phyloP scores from a whole-genome alignment of 352 stramenopile species.

The Phytophthora cactorum region DNA sequence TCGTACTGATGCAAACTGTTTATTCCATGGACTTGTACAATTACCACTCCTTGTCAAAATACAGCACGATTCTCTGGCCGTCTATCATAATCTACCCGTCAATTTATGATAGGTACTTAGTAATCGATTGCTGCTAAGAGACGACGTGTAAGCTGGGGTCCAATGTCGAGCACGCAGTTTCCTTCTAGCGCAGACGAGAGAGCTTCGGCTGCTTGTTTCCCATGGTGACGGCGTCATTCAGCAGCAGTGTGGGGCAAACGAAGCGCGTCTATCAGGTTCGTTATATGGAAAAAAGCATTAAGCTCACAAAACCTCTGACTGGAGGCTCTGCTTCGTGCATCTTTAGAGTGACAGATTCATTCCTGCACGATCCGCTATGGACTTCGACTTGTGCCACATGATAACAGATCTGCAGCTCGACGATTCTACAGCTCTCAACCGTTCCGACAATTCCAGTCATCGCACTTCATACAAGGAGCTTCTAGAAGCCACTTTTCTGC shows the following conservation, averaged over 20 bases:
- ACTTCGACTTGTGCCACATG: constrained; percentile 16
- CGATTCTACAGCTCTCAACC: background rate
- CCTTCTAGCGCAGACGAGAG: no score
- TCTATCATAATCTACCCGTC: no score
- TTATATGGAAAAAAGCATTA: background rate
- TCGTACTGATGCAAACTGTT: no score
- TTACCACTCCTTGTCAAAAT: no score
- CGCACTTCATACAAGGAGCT: constrained; percentile 7
- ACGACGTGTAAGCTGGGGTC: background rate
- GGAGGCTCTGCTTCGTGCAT: background rate
- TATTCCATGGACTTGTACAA: no score
- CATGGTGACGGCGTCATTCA: no score
- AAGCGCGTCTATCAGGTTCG: constrained; percentile 3
- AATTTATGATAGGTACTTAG: background rate
- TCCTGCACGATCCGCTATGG: constrained; percentile 8
- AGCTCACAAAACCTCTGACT: no score
- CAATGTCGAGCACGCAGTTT: no score
- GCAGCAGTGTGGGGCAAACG: background rate
- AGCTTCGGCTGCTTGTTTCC: no score
- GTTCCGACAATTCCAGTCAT: background rate
- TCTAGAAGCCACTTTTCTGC: constrained; percentile 1
- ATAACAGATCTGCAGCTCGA: constrained; percentile 1
- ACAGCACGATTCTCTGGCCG: no score
- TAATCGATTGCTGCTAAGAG: background rate
- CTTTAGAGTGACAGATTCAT: constrained; percentile 15